Evolutionary conservation across 2,329 filamentous ascomycete genomes (phyloP).

Genomic region (Aspergillus ustus): DNA sequence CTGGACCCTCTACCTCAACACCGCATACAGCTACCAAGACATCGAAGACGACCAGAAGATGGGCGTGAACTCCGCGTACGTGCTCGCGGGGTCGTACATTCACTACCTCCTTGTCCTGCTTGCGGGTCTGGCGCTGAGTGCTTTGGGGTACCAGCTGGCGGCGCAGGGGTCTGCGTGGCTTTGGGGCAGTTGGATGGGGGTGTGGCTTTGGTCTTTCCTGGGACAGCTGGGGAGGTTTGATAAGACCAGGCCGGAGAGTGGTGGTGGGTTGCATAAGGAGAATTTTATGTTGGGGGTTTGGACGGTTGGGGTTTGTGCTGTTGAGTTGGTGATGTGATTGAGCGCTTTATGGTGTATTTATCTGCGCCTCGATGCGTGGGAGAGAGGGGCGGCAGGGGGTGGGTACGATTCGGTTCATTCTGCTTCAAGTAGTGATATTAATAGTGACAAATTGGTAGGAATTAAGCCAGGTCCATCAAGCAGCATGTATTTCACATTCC

Average conservation of each 20-base stretch:
- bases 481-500: not conserved
- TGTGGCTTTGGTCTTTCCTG: slow-evolving; percentile 10
- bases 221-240: slow-evolving; percentile 13
- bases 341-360: not conserved
- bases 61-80: slow-evolving; percentile 18
- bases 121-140: not conserved
- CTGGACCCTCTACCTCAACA: slow-evolving; percentile 21
- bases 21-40: slow-evolving; percentile 23
- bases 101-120: slow-evolving; percentile 14
- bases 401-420: not conserved
- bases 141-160: not conserved
- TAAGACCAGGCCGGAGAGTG: slow-evolving; percentile 11
- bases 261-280: slow-evolving; percentile 11
- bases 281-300: slow-evolving; percentile 9
- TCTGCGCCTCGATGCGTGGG: not conserved
- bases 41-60: slow-evolving; percentile 17
- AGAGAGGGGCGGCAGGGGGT: not conserved
- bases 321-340: not conserved
- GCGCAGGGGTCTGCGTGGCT: slow-evolving; percentile 9
- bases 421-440: not conserved
- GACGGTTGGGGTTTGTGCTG: not conserved
- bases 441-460: not conserved
- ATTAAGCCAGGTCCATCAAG: not conserved
- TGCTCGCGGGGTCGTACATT: slow-evolving; percentile 16
- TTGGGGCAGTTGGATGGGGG: slow-evolving; percentile 19